Percentiles rank a stretch among this genome's conserved stretches.
phyloP scores from a whole-genome alignment of 2,329 filamentous ascomycete genomes.

The Colletotrichum chlorophyti region DNA sequence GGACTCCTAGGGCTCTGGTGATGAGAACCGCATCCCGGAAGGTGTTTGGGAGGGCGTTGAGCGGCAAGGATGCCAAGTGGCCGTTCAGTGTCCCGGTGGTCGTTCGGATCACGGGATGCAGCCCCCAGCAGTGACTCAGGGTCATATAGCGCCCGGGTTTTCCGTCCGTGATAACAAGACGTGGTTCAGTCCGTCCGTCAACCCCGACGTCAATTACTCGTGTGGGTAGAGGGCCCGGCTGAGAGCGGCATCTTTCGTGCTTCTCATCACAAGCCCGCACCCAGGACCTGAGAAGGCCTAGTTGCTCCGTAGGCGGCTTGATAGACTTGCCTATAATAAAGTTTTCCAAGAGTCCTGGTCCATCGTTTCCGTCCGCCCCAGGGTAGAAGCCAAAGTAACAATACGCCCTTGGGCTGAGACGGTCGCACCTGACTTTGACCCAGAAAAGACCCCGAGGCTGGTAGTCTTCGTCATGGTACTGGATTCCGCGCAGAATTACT shows the following conservation, averaged over 20 bases:
- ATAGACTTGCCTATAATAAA: neutral
- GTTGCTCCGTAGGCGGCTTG: neutral
- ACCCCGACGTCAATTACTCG: neutral
- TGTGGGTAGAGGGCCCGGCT: neutral
- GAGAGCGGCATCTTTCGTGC: neutral
- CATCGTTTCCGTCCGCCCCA: no score
- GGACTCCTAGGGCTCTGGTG: neutral
- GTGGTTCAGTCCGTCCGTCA: neutral
- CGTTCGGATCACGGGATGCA: neutral
- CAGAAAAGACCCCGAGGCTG: neutral
- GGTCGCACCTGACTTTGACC: neutral
- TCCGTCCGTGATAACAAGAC: neutral
- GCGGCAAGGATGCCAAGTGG: no score
- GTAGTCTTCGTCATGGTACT: neutral
- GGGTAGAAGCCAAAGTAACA: neutral
- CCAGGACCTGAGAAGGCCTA: neutral
- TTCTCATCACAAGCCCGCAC: neutral
- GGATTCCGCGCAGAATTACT: neutral
- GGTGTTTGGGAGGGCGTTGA: no score
- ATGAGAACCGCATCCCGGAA: constrained; percentile 3
- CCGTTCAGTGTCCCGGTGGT: neutral
- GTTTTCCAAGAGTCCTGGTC: neutral
- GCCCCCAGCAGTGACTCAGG: constrained; percentile 2
- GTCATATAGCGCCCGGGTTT: neutral
- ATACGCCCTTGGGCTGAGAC: neutral